A percentile compares a stretch with the other conserved stretches of the same genome.
phyloP scores from a whole-genome alignment of 768 basidiomycete genomes.

The Termitomyces bulborhizus region DNA sequence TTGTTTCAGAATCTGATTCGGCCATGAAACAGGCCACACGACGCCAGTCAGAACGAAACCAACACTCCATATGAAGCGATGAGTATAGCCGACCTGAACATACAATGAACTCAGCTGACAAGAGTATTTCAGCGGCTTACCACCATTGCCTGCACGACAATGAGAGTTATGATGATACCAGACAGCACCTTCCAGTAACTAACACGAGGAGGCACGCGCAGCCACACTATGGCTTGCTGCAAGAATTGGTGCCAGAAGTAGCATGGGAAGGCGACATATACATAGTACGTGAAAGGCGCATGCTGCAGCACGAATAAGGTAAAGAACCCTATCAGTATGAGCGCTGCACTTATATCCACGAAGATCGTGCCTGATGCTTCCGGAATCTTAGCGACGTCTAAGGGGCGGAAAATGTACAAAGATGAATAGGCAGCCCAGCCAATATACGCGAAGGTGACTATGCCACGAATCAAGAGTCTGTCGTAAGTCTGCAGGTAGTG shows the following conservation, averaged over 20 bases:
- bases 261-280: slow-evolving; percentile 69
- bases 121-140: slow-evolving; percentile 33
- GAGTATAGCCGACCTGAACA: slow-evolving; percentile 59
- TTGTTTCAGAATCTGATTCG: slow-evolving; percentile 21
- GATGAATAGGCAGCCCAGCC: slow-evolving; percentile 75
- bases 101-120: not conserved
- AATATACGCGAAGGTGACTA: slow-evolving; percentile 67
- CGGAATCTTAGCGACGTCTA: slow-evolving; percentile 13
- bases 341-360: slow-evolving; percentile 16
- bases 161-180: slow-evolving; percentile 27
- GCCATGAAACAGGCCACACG: slow-evolving; percentile 64
- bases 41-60: slow-evolving; percentile 56
- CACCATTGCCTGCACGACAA: slow-evolving; percentile 63
- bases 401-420: slow-evolving; percentile 46
- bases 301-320: slow-evolving; percentile 52
- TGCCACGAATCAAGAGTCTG: slow-evolving; percentile 57
- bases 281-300: slow-evolving; percentile 66
- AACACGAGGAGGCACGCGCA: slow-evolving; percentile 4
- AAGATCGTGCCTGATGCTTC: not conserved
- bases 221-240: slow-evolving; percentile 17
- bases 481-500: slow-evolving; percentile 86
- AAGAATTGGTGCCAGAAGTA: slow-evolving; percentile 70
- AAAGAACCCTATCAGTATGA: slow-evolving; percentile 33
- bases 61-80: slow-evolving; percentile 67
- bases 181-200: slow-evolving; percentile 15